These are phyloP conservation scores for Curvularia spicifera DNA, from an alignment of 2,329 filamentous ascomycete genomes.

Conservation along the genomic window DNA sequence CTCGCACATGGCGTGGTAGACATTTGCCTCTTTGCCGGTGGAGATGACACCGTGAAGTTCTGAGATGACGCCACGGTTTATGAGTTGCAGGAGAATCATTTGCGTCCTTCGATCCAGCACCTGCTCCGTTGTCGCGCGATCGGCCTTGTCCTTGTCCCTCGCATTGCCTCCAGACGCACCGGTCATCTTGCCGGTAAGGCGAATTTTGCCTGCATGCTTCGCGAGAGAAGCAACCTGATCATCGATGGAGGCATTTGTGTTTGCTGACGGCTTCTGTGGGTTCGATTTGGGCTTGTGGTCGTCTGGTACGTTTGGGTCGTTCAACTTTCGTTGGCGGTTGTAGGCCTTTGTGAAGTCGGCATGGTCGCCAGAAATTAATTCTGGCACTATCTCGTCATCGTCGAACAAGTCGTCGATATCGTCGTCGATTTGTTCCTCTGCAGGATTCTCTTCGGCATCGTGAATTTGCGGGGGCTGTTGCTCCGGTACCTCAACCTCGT, in stretches of 20 bases:
- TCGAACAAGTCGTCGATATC: conserved; percentile 70
- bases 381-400: conserved; percentile 60
- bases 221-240: conserved; percentile 87
- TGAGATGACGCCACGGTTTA: conserved; percentile 86
- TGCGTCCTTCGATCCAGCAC: conserved; percentile 92
- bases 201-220: conserved; percentile 84
- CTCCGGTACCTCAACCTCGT: conserved; percentile 11
- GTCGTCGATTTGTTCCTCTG: conserved; percentile 56
- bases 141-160: conserved; percentile 80
- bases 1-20: conserved; percentile 83
- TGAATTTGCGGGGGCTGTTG: conserved; percentile 16
- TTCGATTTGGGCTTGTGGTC: conserved; percentile 73
- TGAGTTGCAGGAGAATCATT: conserved; percentile 95
- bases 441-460: conserved; percentile 11
- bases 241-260: conserved; percentile 79
- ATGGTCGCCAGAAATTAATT: conserved; percentile 63
- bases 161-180: conserved; percentile 56
- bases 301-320: conserved; percentile 58
- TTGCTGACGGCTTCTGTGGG: conserved; percentile 71
- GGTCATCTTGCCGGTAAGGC: conserved; percentile 69
- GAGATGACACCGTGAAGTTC: conserved; percentile 95
- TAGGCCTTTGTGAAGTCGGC: conserved; percentile 83
- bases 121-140: conserved; percentile 92
- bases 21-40: conserved; percentile 97
- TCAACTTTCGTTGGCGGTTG: conserved; percentile 79